Base-by-base conservation (phyloP, 169 alveolate genomes). In the Eimeria acervulina region DNA sequence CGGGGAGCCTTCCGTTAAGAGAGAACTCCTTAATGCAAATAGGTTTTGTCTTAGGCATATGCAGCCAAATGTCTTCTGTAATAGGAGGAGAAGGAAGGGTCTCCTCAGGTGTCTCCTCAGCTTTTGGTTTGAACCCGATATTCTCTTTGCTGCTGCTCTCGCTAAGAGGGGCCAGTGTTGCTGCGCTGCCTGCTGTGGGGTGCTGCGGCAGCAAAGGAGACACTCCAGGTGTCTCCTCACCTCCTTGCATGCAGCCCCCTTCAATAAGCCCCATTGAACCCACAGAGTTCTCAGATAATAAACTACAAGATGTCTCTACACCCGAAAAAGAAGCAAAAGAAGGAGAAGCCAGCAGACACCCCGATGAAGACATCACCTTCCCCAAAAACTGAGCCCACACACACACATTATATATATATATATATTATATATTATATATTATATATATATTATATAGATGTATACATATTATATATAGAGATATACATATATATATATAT, bases 41-140 rank as follows among this genome's bases (percentile, higher is more conserved):
- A 7, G 94, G 94, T 80, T 63, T 55, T 21, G 80, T 72, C 66
- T 42, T 87, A 19, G 94, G 94, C 42, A 63, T 61, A 61, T 87
- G 94, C 36, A 87, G 70, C 94, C 94, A 87, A 44, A 80, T 80
- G 40, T 87, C 94, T 33, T 61, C 94, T 31, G 42, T 81, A 28
- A 52, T 81, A 1, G 74, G 74, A 21, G 84, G 33, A 1, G 84
- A 10, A 21, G 42, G 84, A 31, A 23, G 47, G 52, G 33, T 44
- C 28, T 87, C 94, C 36, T 63, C 80, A 7, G 66, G 66, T 47
- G 55, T 47, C 55, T 47, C 55, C 55, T 47, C 55, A 0, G 42
- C 90, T 7, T 38, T 59, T 0, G 36, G 8, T 63, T 38, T 42
- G 55, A 59, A 17, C 33, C 55, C 55, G 12, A 12, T 5, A 5